Base-by-base conservation (phyloP, 441 rosid species). In the Adansonia rubrostipa region DNA sequence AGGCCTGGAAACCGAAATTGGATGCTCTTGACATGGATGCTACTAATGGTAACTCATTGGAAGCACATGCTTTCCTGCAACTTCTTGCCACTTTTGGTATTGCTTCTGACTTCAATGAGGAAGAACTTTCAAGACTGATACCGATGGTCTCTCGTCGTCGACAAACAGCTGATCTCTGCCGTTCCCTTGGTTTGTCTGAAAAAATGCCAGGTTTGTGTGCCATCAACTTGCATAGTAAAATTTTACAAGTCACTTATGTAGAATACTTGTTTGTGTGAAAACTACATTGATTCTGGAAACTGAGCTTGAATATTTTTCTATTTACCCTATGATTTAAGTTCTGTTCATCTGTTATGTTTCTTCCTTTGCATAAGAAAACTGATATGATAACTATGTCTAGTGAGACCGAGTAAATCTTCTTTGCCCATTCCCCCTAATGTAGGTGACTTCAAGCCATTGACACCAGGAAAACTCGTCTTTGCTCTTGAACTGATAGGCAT, bases 131-230 rank as follows among this genome's bases (percentile, higher is more conserved):
- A 6, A 57, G 61, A 20, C 24, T 57, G 58, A 54, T 54, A 54
- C 58, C 58, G 1, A 54, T 54, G 58, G 58, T 54, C 58, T 54
- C 58, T 15, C 61, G 61, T 57, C 61, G 61, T 17, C 10, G 61
- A 57, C 61, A 57, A 57, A 20, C 61, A 57, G 61, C 61, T 17
- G 61, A 57, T 57, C 61, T 57, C 24, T 57, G 10, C 8, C 61
- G 24, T 17, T 57, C 61, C 61, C 61, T 57, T 17, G 61, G 61
- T 17, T 57, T 57, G 61, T 57, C 61, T 57, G 61, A 57, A 20
- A 57, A 57, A 57, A 57, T 57, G 61, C 24, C 61, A 57, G 98
- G 99, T 96, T 82, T 82, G 90, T 80, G 20, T 45, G 2, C 9
- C 9, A n/a, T 51, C 15, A 64, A 33, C 53, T 14, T 9, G 20